Base-by-base conservation (phyloP, 2,329 filamentous ascomycete genomes). In the Exophiala aquamarina region DNA sequence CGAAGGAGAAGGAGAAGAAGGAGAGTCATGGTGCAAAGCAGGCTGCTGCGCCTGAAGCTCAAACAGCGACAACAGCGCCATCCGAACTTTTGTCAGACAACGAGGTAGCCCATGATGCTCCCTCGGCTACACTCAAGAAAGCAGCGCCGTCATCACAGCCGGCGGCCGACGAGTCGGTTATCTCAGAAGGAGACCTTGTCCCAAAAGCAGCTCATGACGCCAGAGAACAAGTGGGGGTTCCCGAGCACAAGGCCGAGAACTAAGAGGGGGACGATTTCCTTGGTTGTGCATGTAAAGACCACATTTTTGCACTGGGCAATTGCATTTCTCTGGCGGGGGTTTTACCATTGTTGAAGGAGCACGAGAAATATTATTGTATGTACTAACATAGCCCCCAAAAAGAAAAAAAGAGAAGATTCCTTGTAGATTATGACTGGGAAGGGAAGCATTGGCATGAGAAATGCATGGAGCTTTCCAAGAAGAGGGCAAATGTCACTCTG, bases 171-270 rank as follows among this genome's bases (percentile, higher is more conserved):
- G 26, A 19, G 6, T 21, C 29, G 5, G 47, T 35, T 4, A 8
- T 45, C 3, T 36, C 63, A 40, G 75, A 78, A 62, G 67, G 63
- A 32, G 71, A 74, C 6, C 52, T 74, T 13, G 63, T 80, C 7
- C 75, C 76, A 15, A 78, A 75, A 63, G 71, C 74, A 29, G 69
- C 66, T 52, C 71, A 76, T 55, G 75, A 79, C 57, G 63, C 65
- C 19, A 58, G 61, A 47, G 47, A 47, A 42, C 56, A 60, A 49
- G 32, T 55, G 31, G 45, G 19, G 9, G 32, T 37, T 34, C 47
- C 44, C 44, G 44, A 28, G 23, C 39, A 46, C 17, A 36, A 55
- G 44, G 47, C 55, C 13, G 44, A 56, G 48, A 62, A 57, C 42
- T 56, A 57, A 54, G 23, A 18, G 9, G 40, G 19, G 10, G 13